These are phyloP conservation scores for Citrullus amarus DNA, from an alignment of 306 rosid genomes.

Conservation along the genomic window DNA sequence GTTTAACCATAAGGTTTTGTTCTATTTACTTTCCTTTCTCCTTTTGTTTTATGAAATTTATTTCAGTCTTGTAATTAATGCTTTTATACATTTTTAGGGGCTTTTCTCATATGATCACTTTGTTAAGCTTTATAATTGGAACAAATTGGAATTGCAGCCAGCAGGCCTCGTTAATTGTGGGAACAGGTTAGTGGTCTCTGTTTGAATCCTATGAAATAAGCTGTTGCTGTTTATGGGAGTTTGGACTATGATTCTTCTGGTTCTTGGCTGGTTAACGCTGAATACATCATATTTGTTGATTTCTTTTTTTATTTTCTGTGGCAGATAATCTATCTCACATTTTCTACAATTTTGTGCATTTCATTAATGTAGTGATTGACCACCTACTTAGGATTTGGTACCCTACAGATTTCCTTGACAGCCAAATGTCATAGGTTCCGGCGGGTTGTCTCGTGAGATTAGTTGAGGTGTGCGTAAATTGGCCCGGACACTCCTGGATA, in stretches of 20 bases:
- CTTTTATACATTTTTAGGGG: slow-evolving; percentile 36
- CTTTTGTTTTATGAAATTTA: not conserved
- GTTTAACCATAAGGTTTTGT: slow-evolving; percentile 54
- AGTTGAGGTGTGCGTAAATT: too few species aligned
- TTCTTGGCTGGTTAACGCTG: not conserved
- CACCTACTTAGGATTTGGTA: too few species aligned
- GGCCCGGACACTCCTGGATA: too few species aligned
- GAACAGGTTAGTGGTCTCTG: slow-evolving; percentile 48
- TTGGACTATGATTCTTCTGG: not conserved
- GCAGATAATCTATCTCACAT: not conserved
- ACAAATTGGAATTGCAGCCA: slow-evolving; percentile 62
- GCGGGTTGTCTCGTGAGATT: too few species aligned
- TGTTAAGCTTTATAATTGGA: slow-evolving; percentile 70
- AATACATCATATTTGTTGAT: not conserved
- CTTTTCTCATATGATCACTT: slow-evolving; percentile 61
- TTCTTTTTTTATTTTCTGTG: not conserved
- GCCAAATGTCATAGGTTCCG: too few species aligned
- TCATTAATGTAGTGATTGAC: not conserved
- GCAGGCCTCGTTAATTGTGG: slow-evolving; percentile 84
- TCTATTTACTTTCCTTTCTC: slow-evolving; percentile 4
- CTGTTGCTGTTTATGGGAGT: not conserved
- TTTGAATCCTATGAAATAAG: not conserved
- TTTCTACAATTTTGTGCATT: not conserved
- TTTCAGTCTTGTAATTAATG: slow-evolving; percentile 8
- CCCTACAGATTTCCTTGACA: too few species aligned